phyloP scores from a whole-genome alignment of 1,284 basidiomycete genomes.

The Ceratobasidium sp. region DNA sequence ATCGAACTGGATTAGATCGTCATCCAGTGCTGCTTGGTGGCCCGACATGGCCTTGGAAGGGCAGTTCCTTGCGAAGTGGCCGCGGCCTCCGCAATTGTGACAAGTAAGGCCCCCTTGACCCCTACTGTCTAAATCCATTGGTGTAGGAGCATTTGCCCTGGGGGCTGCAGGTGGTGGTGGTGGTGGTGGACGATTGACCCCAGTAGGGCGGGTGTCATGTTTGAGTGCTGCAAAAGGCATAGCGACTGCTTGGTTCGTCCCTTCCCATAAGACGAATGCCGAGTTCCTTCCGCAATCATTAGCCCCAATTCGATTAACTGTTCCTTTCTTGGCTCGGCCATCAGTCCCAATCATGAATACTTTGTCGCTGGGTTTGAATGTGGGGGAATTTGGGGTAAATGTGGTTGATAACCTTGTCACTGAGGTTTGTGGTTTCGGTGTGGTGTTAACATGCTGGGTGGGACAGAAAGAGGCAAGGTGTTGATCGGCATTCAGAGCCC shows the following conservation, averaged over 20 bases:
- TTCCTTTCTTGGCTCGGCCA: slow-evolving; percentile 10
- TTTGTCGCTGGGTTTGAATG: background rate
- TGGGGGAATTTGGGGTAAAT: no score
- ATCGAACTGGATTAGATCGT: background rate
- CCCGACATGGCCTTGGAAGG: background rate
- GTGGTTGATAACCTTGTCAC: no score
- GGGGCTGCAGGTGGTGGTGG: background rate
- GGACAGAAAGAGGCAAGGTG: background rate
- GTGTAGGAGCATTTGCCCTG: background rate
- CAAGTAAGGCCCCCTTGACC: background rate
- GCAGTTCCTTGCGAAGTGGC: background rate
- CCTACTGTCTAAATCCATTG: slow-evolving; percentile 2
- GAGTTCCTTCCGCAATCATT: background rate
- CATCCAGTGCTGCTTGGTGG: background rate
- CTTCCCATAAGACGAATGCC: slow-evolving; percentile 16
- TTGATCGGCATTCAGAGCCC: background rate
- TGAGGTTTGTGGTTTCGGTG: no score
- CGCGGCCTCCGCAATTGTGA: background rate
- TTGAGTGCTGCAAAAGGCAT: background rate
- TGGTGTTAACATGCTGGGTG: no score
- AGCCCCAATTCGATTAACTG: background rate
- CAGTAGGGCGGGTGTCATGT: background rate
- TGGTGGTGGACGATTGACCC: background rate
- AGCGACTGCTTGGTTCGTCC: background rate
- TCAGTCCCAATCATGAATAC: slow-evolving; percentile 6